These are phyloP conservation scores for Chenopodium suecicum DNA, from an alignment of 148 eudicot genomes.

Conservation along the genomic window DNA sequence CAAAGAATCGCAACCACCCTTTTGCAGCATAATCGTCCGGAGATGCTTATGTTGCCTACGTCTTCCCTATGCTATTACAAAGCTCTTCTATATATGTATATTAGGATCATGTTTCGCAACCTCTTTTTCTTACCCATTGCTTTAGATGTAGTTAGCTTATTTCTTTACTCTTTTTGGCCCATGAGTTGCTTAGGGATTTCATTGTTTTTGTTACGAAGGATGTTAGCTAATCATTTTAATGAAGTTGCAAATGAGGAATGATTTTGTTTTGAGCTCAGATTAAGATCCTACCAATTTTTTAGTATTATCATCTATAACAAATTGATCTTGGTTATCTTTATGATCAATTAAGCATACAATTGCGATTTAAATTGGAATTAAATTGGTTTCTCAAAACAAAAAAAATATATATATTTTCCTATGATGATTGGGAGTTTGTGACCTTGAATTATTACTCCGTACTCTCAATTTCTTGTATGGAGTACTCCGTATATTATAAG, in stretches of 20 bases:
- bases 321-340: neutral
- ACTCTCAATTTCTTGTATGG: no score
- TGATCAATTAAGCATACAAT: neutral
- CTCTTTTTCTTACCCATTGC: neutral
- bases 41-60: slow-evolving; percentile 1
- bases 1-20: slow-evolving; percentile 13
- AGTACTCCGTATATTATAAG: no score
- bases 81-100: slow-evolving; percentile 21
- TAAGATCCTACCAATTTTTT: no score
- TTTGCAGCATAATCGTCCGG: neutral
- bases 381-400: no score
- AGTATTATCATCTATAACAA: neutral
- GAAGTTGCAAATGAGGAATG: neutral
- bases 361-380: neutral
- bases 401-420: no score
- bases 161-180: neutral
- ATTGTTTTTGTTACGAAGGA: neutral
- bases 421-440: no score
- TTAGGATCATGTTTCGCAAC: slow-evolving; percentile 15
- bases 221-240: neutral
- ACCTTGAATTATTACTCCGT: no score
- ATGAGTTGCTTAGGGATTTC: neutral
- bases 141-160: slow-evolving; percentile 15
- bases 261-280: neutral
- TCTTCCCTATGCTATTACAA: slow-evolving; percentile 8